Base-by-base conservation (phyloP, 108 stramenopile species). In the Conticribra guillardii region DNA sequence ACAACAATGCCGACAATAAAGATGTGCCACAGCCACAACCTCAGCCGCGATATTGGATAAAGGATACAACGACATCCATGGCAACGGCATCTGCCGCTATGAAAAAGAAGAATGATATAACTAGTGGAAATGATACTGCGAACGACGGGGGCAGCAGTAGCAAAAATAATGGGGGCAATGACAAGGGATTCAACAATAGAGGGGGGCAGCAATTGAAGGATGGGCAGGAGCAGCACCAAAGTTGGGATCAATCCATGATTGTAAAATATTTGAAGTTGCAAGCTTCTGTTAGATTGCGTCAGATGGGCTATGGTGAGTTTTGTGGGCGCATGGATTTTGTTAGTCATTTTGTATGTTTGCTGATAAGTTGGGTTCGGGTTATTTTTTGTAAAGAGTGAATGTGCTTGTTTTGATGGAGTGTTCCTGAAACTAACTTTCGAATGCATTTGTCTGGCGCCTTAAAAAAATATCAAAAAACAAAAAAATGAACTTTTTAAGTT, bases 361-460 rank as follows among this genome's bases (percentile, higher is more conserved):
- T 1, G 41, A n/a, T 18, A 19, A 1, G 3, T 32, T 87, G 86
- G 86, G 83, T 81, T 2, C 72, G n/a, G n/a, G n/a, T n/a, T n/a
- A n/a, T n/a, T n/a, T n/a, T n/a, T n/a, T n/a, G n/a, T n/a, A n/a
- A n/a, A n/a, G n/a, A n/a, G n/a, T n/a, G n/a, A n/a, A n/a, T n/a
- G n/a, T n/a, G n/a, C n/a, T n/a, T n/a, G n/a, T n/a, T n/a, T n/a
- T n/a, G n/a, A n/a, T n/a, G n/a, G n/a, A n/a, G n/a, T n/a, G n/a
- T n/a, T n/a, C n/a, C n/a, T n/a, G n/a, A n/a, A n/a, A n/a, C n/a
- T n/a, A n/a, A n/a, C n/a, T n/a, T n/a, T n/a, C n/a, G n/a, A n/a
- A n/a, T n/a, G n/a, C n/a, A n/a, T 87, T 51, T 71, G 70, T 62
- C 49, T 87, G 11, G 23, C 81, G 24, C 26, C 31, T 17, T 27